Evolutionary conservation across 768 basidiomycete species (phyloP), one percentile per base, ranked within the genome.

Genomic region (Tricholoma flavovirens): DNA sequence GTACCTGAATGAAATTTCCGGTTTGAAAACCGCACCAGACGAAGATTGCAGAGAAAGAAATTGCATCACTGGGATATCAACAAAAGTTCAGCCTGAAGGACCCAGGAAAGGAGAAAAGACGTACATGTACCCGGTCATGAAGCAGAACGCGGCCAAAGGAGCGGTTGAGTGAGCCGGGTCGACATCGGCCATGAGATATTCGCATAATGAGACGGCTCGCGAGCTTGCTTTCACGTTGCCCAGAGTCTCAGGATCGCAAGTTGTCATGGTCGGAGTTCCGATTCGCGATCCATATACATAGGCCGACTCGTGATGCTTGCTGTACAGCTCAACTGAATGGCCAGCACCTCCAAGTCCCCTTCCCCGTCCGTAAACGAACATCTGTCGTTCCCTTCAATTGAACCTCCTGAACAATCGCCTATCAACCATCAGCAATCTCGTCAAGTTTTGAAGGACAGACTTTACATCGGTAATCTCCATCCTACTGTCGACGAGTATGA

Each of bases 401-500:
- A 68, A 33, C 32, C 46, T 7, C 56, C 63, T 17, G 67, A 68
- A 45, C 56, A 60, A 4, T 62, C 64, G 0, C 36, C 60, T 4
- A 43, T 62, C 29, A 32, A 42, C 7, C 30, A 56, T 22, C 51
- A 60, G 17, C 62, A 62, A 57, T 59, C 72, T 32, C 73, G 74
- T 0, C 70, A 67, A 22, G 43, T 78, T 17, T 69, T 86, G 29
- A 85, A 80, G 62, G 90, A 95, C 67, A 77, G 94, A 40, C 78
- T 98, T 4, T 98, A 93, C 62, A 79, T 98, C 43, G 95, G 95
- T 17, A 97, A 98, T 67, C 73, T 98, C 15, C 86, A 90, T 65
- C 83, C 88, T 1, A 80, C 86, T 5, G 88, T 96, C 30, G 91
- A 94, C 70, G 93, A 97, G 90, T 95, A 55, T 61, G 81, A 68